These are phyloP conservation scores for Tolypocladium cylindrosporum DNA, from an alignment of 2,329 filamentous ascomycete genomes.

Conservation along the genomic window DNA sequence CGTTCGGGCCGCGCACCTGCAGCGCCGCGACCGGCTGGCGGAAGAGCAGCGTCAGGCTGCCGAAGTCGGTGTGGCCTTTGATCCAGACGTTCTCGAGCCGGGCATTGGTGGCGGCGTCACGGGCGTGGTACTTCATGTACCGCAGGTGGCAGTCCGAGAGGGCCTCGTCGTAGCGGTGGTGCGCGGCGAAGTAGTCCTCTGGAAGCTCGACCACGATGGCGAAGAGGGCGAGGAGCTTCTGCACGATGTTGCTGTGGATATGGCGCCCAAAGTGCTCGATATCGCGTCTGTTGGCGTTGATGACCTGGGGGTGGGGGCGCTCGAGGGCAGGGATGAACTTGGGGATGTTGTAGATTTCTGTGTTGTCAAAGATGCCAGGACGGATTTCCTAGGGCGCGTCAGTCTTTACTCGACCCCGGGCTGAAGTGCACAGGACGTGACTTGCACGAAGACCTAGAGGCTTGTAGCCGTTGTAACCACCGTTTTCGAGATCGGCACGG, in stretches of 20 bases:
- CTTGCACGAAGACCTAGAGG: conserved; percentile 13
- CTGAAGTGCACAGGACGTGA: no score
- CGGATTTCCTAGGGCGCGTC: no score
- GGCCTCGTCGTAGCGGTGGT: conserved; percentile 42
- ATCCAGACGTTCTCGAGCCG: conserved; percentile 24
- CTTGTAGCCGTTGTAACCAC: conserved; percentile 48
- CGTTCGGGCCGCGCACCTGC: conserved; percentile 35
- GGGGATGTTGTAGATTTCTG: conserved; percentile 29
- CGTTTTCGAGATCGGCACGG: conserved; percentile 36
- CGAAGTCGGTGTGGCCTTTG: conserved; percentile 42
- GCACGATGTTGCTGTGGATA: conserved; percentile 21
- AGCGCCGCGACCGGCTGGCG: conserved; percentile 46
- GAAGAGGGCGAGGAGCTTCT: conserved; percentile 23
- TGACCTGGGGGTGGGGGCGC: conserved; percentile 20
- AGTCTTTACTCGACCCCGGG: no score
- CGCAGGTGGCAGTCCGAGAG: conserved; percentile 44
- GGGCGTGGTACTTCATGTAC: conserved; percentile 48
- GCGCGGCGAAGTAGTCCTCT: conserved; percentile 41
- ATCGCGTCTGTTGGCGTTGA: conserved; percentile 16
- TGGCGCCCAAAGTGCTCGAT: conserved; percentile 25
- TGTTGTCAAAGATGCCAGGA: conserved; percentile 28
- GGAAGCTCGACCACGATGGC: conserved; percentile 46
- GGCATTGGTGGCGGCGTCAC: conserved; percentile 32
- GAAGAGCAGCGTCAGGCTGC: conserved; percentile 46
- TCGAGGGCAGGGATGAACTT: conserved; percentile 26